Conservation (phyloP, 805 yeast species). For the Starmerella etchellsii region DNA sequence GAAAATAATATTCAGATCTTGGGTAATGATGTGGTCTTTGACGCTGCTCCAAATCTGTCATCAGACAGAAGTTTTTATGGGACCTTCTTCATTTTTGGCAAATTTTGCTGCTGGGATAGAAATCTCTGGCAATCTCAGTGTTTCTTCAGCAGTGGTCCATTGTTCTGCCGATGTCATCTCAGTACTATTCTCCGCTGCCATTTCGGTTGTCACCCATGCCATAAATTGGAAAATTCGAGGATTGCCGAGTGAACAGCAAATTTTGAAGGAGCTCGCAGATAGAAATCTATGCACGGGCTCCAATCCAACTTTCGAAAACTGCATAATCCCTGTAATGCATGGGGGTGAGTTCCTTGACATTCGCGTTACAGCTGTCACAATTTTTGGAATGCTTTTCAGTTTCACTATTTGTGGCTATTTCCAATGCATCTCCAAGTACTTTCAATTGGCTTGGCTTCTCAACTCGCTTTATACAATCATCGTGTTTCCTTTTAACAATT, state of each 20-base stretch:
- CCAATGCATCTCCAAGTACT: constrained; percentile 14
- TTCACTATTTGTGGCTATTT: constrained; percentile 15
- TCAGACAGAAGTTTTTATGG: constrained; percentile 20
- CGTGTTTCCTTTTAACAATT: constrained; percentile 15
- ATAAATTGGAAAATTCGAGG: constrained; percentile 22
- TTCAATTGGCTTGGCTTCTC: constrained; percentile 20
- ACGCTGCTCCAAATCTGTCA: constrained; percentile 17
- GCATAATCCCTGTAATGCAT: constrained; percentile 17
- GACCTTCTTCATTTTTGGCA: constrained; percentile 21
- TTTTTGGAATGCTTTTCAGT: constrained; percentile 20
- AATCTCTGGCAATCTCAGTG: constrained; percentile 22
- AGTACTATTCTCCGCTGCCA: constrained; percentile 13
- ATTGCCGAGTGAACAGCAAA: constrained; percentile 9
- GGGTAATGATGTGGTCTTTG: constrained; percentile 22
- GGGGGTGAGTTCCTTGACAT: constrained; percentile 20
- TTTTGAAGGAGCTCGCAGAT: constrained; percentile 9
- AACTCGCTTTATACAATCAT: constrained; percentile 21
- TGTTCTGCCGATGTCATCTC: constrained; percentile 13
- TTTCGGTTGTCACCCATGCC: constrained; percentile 20
- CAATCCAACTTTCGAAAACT: constrained; percentile 7
- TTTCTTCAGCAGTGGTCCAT: constrained; percentile 15
- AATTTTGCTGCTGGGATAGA: constrained; percentile 20
- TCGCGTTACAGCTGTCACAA: constrained; percentile 17
- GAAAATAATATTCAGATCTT: constrained; percentile 20
- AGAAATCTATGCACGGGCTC: constrained; percentile 19